Base-by-base conservation (phyloP, 1,139 yeast genomes). In the Diutina ranongensis region DNA sequence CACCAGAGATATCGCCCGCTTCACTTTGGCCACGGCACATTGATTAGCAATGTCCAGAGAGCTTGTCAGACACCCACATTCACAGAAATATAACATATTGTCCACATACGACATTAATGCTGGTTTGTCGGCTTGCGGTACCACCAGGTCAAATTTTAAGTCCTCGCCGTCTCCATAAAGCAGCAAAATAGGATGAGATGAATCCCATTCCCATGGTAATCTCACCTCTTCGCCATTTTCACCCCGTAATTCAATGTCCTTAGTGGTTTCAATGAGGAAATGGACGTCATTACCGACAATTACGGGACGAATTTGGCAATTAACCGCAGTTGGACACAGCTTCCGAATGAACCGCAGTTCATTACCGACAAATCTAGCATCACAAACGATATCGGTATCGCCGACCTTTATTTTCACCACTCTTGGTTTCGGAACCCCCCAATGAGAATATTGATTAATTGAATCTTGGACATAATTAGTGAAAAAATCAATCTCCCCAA, bases 141-240 rank as follows among this genome's bases (percentile, higher is more conserved):
- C 58, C 44, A 64, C 71, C 45, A 25, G 20, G 4, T 76, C 81
- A 57, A 76, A 74, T 50, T 68, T 68, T 18, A 32, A 18, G 12
- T 41, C 44, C 19, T 46, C 21, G 12, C 35, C n/a, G n/a, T n/a
- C 28, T 28, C 35, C 40, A 28, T 22, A 68, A 49, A 84, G 61
- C 52, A 71, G 71, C 48, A 67, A 65, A 35, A 86, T 83, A 2
- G 97, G 96, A 58, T 88, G 96, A 12, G 63, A 54, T 4, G 63
- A 57, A 57, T 88, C 95, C 95, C 96, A 89, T 51, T 83, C 86
- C 97, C 97, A 89, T 1, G 77, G 77, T 21, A 86, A 63, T 1
- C 94, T 73, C 34, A 89, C 63, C 59, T 89, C 97, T 36, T 76
- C 72, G 4, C 51, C 36, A 5, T 52, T 49, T 4, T 61, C 66